A percentile compares a stretch with the other conserved stretches of the same genome.
Evolutionary conservation across 441 rosid genomes (phyloP).

Genomic region (Jatropha podagrica): DNA sequence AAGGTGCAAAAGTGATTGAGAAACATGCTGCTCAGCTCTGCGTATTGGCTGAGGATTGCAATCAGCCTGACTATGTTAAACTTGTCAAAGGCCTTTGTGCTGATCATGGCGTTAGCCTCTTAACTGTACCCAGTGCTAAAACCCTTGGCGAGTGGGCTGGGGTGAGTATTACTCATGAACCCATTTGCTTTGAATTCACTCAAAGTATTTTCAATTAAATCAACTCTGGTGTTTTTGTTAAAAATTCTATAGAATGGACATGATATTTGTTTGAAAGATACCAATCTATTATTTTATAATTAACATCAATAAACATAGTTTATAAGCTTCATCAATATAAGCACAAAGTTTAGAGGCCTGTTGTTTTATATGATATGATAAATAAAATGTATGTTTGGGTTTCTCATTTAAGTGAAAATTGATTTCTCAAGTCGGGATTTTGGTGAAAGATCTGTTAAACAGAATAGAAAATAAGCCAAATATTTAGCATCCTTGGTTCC

Average conservation of each 20-base stretch:
- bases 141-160: conserved; percentile 99
- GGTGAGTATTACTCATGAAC: conserved; percentile 42
- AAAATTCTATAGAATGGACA: background rate
- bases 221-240: background rate
- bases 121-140: conserved; percentile 79
- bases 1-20: conserved; percentile 83
- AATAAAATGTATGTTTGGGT: background rate
- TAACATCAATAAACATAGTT: background rate
- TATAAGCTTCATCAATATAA: background rate
- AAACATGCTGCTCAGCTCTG: conserved; percentile 76
- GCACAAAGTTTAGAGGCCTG: background rate
- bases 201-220: background rate
- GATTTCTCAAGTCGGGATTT: background rate
- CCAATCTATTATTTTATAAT: background rate
- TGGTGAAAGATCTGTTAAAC: background rate
- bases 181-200: background rate
- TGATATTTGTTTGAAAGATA: background rate
- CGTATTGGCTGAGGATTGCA: conserved; percentile 88
- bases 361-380: background rate
- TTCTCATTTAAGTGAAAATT: background rate
- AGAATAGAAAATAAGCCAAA: background rate
- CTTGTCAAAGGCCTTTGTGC: conserved; percentile 89
- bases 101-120: conserved; percentile 62
- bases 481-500: background rate
- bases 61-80: conserved; percentile 85